Evolutionary conservation across 192 early-diverging fungal species (phyloP).

Genomic region (Coemansia sp.): DNA sequence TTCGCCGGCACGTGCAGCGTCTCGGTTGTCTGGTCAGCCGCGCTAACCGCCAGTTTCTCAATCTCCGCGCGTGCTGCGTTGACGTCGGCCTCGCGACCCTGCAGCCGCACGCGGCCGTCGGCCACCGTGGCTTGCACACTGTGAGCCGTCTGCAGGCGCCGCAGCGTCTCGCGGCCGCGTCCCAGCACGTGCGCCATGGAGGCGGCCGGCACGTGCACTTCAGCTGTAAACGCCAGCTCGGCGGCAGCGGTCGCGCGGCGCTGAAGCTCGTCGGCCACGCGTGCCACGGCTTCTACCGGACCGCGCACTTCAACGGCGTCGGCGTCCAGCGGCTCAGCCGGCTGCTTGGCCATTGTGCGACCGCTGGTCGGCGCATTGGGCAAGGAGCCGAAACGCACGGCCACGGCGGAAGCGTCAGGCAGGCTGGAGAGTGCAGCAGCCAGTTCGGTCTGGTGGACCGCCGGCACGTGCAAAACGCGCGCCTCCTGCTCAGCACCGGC

Average conservation of each 20-base stretch:
- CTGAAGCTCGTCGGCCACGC: conserved; percentile 64
- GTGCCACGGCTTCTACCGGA: conserved; percentile 71
- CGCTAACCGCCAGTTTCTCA: conserved; percentile 59
- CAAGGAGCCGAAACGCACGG: conserved; percentile 67
- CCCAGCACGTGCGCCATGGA: conserved; percentile 80
- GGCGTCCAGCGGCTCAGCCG: conserved; percentile 6
- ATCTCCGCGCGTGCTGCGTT: conserved; percentile 70
- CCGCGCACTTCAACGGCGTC: conserved; percentile 80
- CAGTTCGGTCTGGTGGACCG: conserved; percentile 73
- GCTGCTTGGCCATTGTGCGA: conserved; percentile 47
- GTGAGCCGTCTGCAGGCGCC: conserved; percentile 70
- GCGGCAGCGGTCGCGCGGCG: conserved; percentile 67
- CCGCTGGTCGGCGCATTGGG: conserved; percentile 42
- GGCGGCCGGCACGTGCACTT: conserved; percentile 68
- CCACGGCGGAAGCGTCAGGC: conserved; percentile 59
- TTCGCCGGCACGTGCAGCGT: conserved; percentile 57
- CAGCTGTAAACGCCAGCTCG: conserved; percentile 65
- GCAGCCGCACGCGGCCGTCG: conserved; percentile 56
- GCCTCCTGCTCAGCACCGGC: conserved; percentile 64
- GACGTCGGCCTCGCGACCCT: conserved; percentile 76
- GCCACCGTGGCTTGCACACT: conserved; percentile 68
- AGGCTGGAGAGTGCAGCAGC: conserved; percentile 72
- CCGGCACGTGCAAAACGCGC: conserved; percentile 60
- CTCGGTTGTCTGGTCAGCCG: conserved; percentile 63
- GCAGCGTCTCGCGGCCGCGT: conserved; percentile 82